These are phyloP conservation scores for Coprinopsis sp. DNA, from an alignment of 768 basidiomycete species.

Conservation along the genomic window DNA sequence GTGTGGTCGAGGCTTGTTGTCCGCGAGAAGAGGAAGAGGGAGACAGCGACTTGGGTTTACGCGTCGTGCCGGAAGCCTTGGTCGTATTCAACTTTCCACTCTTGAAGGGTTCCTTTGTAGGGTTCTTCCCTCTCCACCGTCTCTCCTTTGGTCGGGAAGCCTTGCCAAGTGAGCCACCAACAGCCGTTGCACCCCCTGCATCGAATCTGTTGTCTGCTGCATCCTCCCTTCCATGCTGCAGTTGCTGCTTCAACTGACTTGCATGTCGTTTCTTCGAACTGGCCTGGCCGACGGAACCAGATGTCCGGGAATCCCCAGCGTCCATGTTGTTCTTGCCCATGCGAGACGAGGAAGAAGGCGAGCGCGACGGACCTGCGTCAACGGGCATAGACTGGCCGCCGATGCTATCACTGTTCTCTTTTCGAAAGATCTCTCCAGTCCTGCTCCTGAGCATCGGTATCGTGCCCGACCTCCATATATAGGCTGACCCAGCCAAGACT, in stretches of 20 bases:
- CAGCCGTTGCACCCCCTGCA: too few relatives aligned
- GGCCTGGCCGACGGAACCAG: not conserved
- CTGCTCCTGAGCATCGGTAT: not conserved
- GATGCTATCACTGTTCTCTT: not conserved
- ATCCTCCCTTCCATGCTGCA: not conserved
- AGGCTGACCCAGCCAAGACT: slow-evolving; percentile 46
- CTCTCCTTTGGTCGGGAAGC: slow-evolving; percentile 53
- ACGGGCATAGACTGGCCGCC: not conserved
- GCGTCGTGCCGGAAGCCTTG: slow-evolving; percentile 7
- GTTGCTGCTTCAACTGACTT: not conserved
- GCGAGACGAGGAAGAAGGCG: not conserved
- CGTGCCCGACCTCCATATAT: slow-evolving; percentile 29
- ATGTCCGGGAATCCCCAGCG: not conserved
- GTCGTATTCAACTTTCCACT: slow-evolving; percentile 45
- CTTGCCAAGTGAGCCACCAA: slow-evolving; percentile 23
- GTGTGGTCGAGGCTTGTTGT: slow-evolving; percentile 3
- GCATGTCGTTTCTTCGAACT: not conserved
- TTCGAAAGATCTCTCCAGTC: too few relatives aligned
- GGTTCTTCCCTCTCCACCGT: slow-evolving; percentile 54
- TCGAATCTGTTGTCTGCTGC: not conserved
- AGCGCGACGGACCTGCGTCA: not conserved
- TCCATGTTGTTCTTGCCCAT: not conserved
- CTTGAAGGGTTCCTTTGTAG: slow-evolving; percentile 48
- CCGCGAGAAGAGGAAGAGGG: slow-evolving; percentile 1
- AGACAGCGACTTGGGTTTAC: slow-evolving; percentile 4